Evolutionary conservation across 164 flowering plant species (phyloP), one percentile per base, ranked within the genome.

Genomic region (Vitis labrusca): DNA sequence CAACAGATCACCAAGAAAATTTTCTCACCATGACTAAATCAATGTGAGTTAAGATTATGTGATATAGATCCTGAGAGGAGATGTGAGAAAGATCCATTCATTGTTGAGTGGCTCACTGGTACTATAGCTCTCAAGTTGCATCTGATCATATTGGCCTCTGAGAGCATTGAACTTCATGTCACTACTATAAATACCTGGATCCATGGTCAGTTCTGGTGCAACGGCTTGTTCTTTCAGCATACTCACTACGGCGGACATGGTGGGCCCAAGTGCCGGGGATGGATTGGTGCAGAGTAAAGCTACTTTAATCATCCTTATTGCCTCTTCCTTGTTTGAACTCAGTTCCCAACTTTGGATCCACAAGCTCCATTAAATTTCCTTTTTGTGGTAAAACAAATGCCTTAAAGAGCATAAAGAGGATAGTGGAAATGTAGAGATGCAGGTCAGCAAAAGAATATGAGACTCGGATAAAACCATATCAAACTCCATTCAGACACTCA

Each of bases 231-330:
- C 70, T 65, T 66, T 50, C 47, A 72, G 74, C 65, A 72, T 72
- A 64, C 74, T 10, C n/a, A 59, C 59, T 0, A 72, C 70, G 23
- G 61, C 70, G 1, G 70, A 66, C 66, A 66, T 66, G 10, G 59
- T 72, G 9, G 75, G 75, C 66, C 75, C 50, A 5, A 59, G 65
- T 32, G 70, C 58, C 17, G 75, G 75, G 60, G 75, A 66, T 15
- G 70, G 32, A 48, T 67, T 66, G 12, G 70, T 61, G 70, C 75
- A 72, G 27, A 72, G 19, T 60, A 60, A 60, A 37, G 44, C 44
- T 3, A 37, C 44, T 37, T 37, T 37, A 37, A 37, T 6, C 44
- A 37, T 37, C 7, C 63, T 66, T 32, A 50, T 27, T 17, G 53
- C 70, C 52, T 72, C 75, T 16, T 66, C 59, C 32, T 59, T 59